Evolutionary conservation across 345 rosid genomes (phyloP).

Genomic region (Salix suchowensis): DNA sequence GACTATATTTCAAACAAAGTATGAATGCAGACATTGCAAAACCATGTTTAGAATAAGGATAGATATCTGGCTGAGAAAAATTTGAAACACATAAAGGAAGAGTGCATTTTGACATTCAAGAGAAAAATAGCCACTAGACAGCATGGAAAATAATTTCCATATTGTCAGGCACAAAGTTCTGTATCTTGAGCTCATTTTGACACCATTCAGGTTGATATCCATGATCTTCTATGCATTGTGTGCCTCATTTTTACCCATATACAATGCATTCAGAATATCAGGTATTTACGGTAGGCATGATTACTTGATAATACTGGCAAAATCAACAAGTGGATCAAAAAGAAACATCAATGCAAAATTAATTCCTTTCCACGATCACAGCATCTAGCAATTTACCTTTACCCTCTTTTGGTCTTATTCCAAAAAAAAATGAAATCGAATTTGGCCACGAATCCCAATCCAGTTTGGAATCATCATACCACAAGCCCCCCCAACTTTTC

Average conservation of each 20-base stretch:
- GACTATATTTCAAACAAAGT: neutral
- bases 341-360: neutral
- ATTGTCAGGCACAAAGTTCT: neutral
- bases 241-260: neutral
- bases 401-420: neutral
- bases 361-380: neutral
- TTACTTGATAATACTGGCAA: neutral
- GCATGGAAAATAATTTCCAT: neutral
- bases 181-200: neutral
- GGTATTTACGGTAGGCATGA: neutral
- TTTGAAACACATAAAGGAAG: neutral
- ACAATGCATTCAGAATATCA: neutral
- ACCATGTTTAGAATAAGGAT: neutral
- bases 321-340: neutral
- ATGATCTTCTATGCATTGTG: neutral
- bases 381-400: neutral
- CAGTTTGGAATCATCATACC: neutral
- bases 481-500: neutral
- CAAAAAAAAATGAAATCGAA: neutral
- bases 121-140: neutral
- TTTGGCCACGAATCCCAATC: neutral
- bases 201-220: neutral
- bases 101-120: neutral
- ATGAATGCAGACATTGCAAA: neutral
- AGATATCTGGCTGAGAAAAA: neutral